Base-by-base conservation (phyloP, 805 yeast genomes). In the Wickerhamomyces subpelliculosus region DNA sequence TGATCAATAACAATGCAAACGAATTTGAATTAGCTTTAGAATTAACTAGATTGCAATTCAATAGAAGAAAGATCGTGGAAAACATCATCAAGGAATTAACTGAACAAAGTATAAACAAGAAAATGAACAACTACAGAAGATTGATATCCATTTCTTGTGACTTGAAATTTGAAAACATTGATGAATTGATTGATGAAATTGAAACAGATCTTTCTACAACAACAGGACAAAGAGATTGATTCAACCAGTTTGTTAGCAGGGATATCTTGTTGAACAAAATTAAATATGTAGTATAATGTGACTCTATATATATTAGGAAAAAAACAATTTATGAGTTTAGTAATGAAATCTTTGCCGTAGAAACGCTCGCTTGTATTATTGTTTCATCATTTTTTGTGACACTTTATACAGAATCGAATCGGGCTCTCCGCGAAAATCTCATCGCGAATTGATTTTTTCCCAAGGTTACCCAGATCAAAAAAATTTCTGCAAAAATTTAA, bases 131-230 rank as follows among this genome's bases (percentile, higher is more conserved):
- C 55, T 83, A 90, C 64, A 71, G 95, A 45, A 78, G 78, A 51
- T 67, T 90, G 43, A 80, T 93, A 31, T 75, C 90, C 19, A 64
- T 78, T 34, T 75, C 86, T 34, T 84, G 94, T 55, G 95, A 86
- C 3, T 69, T 87, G 38, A 75, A 79, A 35, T 70, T 80, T 17
- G 94, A 85, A 42, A 93, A 84, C 43, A 80, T 90, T 41, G 86
- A 82, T 47, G 82, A 84, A 23, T 68, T 87, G 41, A 67, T 90
- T 36, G 90, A 84, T 47, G 96, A 90, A 17, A 84, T 90, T 31
- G 87, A 66, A 41, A 57, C 58, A 20, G 71, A 64, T 40, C 43
- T 65, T 9, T 35, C 51, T 21, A 18, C 32, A 18, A 29, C 32
- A n/a, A n/a, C n/a, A n/a, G n/a, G n/a, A n/a, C n/a, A n/a, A n/a